A percentile compares a stretch with the other conserved stretches of the same genome.
phyloP scores from a whole-genome alignment of 1,139 yeast genomes.

The Hyphopichia fennica region DNA sequence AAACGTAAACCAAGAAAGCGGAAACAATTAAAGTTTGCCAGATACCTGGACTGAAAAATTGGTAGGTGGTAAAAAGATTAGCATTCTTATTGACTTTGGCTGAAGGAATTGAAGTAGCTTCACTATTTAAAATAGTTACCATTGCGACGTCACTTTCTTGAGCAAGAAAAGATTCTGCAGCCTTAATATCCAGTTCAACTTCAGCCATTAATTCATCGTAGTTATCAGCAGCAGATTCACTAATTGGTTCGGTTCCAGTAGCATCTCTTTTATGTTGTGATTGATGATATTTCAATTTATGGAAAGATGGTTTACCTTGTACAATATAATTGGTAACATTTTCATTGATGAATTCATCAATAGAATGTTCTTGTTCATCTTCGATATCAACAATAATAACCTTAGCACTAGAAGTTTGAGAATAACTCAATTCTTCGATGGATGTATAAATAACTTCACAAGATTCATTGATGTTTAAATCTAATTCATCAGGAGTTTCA shows the following conservation, averaged over 20 bases:
- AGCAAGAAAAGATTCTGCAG: conserved; percentile 30
- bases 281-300: conserved; percentile 12
- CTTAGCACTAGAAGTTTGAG: conserved; percentile 9
- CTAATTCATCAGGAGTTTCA: conserved; percentile 20
- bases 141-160: conserved; percentile 21
- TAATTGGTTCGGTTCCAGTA: conserved; percentile 11
- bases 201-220: conserved; percentile 23
- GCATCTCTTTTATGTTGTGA: conserved; percentile 12
- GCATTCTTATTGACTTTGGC: conserved; percentile 8
- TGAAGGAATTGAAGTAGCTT: conserved; percentile 3
- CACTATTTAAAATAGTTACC: conserved; percentile 20
- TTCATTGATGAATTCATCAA: conserved; percentile 17
- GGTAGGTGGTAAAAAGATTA: conserved; percentile 40
- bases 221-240: conserved; percentile 4
- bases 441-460: conserved; percentile 8
- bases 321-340: conserved; percentile 18
- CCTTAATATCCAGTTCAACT: conserved; percentile 33
- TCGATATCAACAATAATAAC: conserved; percentile 27
- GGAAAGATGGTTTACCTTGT: conserved; percentile 33
- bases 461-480: conserved; percentile 14
- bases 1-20: conserved; percentile 49
- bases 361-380: conserved; percentile 14
- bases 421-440: conserved; percentile 8
- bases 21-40: conserved; percentile 67
- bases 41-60: conserved; percentile 55